phyloP scores from a whole-genome alignment of 495 filamentous ascomycete species.

The Sabuloglossum arenarium region DNA sequence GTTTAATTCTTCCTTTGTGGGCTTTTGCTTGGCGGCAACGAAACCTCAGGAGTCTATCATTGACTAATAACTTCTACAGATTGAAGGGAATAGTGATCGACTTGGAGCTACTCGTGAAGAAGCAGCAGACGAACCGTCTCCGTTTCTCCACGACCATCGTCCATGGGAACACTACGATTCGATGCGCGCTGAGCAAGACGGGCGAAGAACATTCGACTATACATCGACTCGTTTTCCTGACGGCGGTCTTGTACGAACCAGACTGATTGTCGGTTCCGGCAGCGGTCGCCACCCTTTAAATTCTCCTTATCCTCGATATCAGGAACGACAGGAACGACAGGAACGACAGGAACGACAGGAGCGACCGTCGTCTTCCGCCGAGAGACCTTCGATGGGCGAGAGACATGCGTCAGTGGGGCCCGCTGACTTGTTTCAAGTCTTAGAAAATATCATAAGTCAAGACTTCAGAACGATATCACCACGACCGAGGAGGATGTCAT shows the following conservation, averaged over 20 bases:
- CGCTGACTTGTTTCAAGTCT: not conserved
- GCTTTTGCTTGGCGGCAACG: not conserved
- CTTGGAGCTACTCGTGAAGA: not conserved
- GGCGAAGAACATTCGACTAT: not conserved
- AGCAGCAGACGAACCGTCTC: not conserved
- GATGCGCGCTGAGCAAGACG: not conserved
- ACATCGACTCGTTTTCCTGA: not conserved
- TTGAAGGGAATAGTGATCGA: conserved; percentile 4
- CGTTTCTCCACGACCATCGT: not conserved
- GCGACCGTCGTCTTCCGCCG: not conserved
- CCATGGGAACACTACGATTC: not conserved
- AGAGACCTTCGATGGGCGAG: not conserved
- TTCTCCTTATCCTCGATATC: not conserved
- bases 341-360: no score
- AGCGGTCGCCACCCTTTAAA: not conserved
- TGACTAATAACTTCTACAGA: not conserved
- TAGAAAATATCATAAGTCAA: not conserved
- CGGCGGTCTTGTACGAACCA: not conserved
- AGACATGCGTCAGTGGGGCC: not conserved
- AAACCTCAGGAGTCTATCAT: not conserved
- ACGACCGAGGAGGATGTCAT: not conserved
- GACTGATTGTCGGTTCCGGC: not conserved
- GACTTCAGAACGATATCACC: not conserved
- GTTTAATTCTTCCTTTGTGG: not conserved
- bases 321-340: no score